Evolutionary conservation across 495 filamentous ascomycete species (phyloP).

Genomic region (Delitschia confertaspora): DNA sequence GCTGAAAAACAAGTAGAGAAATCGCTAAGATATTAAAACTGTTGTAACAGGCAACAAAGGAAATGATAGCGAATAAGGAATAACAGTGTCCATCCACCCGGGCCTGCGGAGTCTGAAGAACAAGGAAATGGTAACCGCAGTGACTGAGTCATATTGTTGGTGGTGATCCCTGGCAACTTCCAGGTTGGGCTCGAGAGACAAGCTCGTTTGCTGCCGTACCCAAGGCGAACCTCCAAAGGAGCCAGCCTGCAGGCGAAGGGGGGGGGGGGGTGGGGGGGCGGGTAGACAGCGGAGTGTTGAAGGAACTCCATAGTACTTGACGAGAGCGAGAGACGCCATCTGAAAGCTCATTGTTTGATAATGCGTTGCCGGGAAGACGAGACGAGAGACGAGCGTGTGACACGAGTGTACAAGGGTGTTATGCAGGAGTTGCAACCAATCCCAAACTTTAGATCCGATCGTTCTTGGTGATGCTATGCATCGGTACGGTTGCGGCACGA

Average conservation of each 20-base stretch:
- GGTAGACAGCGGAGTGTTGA: no score
- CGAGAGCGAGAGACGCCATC: neutral
- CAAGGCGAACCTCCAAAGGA: no score
- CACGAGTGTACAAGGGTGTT: conserved; percentile 3
- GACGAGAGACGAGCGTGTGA: conserved; percentile 12
- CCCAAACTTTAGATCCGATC: conserved; percentile 6
- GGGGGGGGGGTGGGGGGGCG: no score
- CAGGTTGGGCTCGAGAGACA: no score
- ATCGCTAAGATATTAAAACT: conserved; percentile 27
- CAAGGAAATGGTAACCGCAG: conserved; percentile 10
- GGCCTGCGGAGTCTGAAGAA: conserved; percentile 23
- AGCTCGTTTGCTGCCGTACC: no score
- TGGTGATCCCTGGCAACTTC: no score
- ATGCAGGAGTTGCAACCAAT: conserved; percentile 15
- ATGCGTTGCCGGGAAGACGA: conserved; percentile 16
- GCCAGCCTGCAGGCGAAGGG: no score
- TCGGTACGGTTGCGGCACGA: conserved; percentile 5
- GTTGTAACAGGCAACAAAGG: conserved; percentile 6
- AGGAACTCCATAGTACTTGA: no score
- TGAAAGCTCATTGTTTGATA: conserved; percentile 8
- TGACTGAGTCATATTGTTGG: no score
- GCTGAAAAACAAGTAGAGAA: conserved; percentile 13
- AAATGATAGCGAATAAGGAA: conserved; percentile 11
- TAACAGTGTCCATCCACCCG: conserved; percentile 23
- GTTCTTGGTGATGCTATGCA: conserved; percentile 16